Evolutionary conservation across 805 yeast genomes (phyloP), one percentile per base, ranked within the genome.

Genomic region (Suhomyces prunicola): DNA sequence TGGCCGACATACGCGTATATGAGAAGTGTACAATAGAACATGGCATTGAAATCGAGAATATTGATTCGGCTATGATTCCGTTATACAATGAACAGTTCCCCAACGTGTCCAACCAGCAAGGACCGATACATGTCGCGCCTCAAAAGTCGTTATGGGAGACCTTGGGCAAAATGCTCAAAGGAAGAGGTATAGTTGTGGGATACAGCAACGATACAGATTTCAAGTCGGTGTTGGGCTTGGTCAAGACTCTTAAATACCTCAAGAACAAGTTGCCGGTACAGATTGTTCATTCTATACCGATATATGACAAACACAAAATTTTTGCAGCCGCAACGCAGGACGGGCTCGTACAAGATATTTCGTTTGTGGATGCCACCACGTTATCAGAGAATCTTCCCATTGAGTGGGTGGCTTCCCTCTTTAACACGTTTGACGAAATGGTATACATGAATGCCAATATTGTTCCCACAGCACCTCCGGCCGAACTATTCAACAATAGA

Each of bases 171-270:
- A 8, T 23, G n/a, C 24, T 47, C 7, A 17, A 44, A 6, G 57
- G 57, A 33, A 47, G 46, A 29, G 59, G 59, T 7, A 49, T 56
- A 6, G 57, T 54, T 4, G 45, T 56, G 19, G 59, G 57, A 7
- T 33, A 42, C 23, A 35, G 47, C 13, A 15, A 31, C 12, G 39
- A 33, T 5, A 13, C n/a, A 24, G 46, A 50, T 19, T 22, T 44
- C 15, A 24, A 33, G 5, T 15, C 26, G 5, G 45, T 47, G 46
- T 17, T 24, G 19, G 40, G 46, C 31, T 42, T 57, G 36, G 8
- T 57, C 22, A 23, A 27, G 9, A 57, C 54, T n/a, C 47, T 57
- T 7, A 13, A 36, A 15, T 41, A 40, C 19, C 41, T 57, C 33
- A 39, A 39, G 10, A 57, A 50, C 48, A 49, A 50, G 29, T 35